Evolutionary conservation across 805 yeast species (phyloP).

Genomic region (Komagataella ulmi): DNA sequence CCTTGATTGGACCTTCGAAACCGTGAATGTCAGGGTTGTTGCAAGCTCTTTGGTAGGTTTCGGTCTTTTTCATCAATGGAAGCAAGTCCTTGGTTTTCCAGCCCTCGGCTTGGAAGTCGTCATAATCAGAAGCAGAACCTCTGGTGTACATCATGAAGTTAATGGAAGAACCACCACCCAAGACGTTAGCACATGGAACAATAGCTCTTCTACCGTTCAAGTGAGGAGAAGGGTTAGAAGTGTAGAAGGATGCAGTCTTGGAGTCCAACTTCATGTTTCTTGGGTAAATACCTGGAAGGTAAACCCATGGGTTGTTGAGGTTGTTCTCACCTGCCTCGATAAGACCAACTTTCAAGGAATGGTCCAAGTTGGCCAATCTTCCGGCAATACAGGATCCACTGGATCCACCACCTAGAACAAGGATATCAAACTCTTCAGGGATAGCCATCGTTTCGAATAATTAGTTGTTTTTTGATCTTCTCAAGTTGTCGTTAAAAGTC

Average conservation of each 20-base stretch:
- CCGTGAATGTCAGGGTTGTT: constrained; percentile 16
- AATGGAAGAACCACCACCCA: constrained; percentile 18
- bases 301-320: constrained; percentile 17
- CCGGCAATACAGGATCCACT: constrained; percentile 16
- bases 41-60: constrained; percentile 16
- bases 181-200: constrained; percentile 16
- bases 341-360: constrained; percentile 11
- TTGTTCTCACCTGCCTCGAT: constrained; percentile 18
- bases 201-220: constrained; percentile 17
- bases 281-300: constrained; percentile 16
- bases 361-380: constrained; percentile 15
- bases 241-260: constrained; percentile 16
- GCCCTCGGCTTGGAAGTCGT: constrained; percentile 16
- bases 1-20: constrained; percentile 17
- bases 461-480: neutral
- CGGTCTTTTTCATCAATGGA: constrained; percentile 15
- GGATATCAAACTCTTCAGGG: constrained; percentile 16
- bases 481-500: neutral
- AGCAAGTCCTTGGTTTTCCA: constrained; percentile 15
- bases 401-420: constrained; percentile 17
- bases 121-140: constrained; percentile 18
- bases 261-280: constrained; percentile 18
- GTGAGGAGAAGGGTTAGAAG: constrained; percentile 13
- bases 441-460: constrained; percentile 2
- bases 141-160: constrained; percentile 18